These are phyloP conservation scores for Aciculosporium take DNA, from an alignment of 2,329 filamentous ascomycete species.

Conservation along the genomic window DNA sequence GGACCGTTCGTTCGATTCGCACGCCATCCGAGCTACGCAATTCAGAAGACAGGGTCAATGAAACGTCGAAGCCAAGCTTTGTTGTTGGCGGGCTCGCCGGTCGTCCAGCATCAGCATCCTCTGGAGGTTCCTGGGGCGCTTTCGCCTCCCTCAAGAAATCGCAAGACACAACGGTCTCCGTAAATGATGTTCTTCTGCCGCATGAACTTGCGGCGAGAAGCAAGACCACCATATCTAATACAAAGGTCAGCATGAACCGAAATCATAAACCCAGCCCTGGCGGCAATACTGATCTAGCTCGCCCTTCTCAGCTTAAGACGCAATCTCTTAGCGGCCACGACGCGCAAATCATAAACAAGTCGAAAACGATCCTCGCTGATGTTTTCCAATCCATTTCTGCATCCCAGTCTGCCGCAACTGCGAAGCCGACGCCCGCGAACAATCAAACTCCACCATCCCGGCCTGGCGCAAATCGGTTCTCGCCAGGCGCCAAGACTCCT, in stretches of 20 bases:
- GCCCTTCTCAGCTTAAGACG: neutral
- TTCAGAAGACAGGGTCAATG: constrained; percentile 10
- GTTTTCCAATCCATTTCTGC: constrained; percentile 18
- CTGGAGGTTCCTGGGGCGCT: constrained; percentile 10
- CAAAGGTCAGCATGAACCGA: neutral
- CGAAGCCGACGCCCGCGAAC: constrained; percentile 14
- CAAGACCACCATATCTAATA: neutral
- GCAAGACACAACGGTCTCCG: constrained; percentile 1
- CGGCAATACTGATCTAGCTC: neutral
- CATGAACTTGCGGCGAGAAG: constrained; percentile 22
- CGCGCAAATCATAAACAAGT: constrained; percentile 10
- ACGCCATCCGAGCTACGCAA: constrained; percentile 7
- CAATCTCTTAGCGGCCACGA: constrained; percentile 2
- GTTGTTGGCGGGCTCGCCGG: constrained; percentile 13
- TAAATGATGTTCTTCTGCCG: constrained; percentile 18
- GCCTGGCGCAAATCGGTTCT: neutral
- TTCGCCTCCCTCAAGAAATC: constrained; percentile 7
- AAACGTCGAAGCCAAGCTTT: constrained; percentile 12
- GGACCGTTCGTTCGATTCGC: neutral
- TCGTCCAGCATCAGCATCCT: constrained; percentile 8
- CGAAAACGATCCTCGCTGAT: constrained; percentile 18
- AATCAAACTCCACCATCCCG: neutral
- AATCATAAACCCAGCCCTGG: neutral
- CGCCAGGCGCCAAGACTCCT: neutral
- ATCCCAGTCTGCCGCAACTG: constrained; percentile 13